A percentile compares a stretch with the other conserved stretches of the same genome.
phyloP scores from a whole-genome alignment of 2,329 filamentous ascomycete genomes.

The Coleophoma eucalyptorum region DNA sequence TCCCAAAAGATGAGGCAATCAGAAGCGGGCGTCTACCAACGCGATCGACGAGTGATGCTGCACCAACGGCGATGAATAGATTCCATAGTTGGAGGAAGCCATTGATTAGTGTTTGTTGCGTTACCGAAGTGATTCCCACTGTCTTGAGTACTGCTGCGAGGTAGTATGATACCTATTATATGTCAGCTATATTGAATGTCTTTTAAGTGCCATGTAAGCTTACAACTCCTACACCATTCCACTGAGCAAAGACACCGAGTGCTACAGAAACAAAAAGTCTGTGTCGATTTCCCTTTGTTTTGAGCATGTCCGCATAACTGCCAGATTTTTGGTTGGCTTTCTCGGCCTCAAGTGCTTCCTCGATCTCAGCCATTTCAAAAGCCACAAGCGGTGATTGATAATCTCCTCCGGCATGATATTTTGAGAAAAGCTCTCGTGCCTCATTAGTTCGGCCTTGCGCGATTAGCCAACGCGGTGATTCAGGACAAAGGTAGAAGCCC shows the following conservation, averaged over 20 bases:
- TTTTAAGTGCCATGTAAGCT: neutral
- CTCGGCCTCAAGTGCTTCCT: slow-evolving; percentile 15
- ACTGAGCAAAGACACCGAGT: slow-evolving; percentile 27
- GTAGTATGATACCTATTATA: slow-evolving; percentile 30
- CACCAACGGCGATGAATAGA: slow-evolving; percentile 28
- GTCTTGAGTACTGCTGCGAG: slow-evolving; percentile 24
- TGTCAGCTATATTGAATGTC: neutral
- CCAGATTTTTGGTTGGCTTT: slow-evolving; percentile 6
- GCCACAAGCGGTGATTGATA: slow-evolving; percentile 22
- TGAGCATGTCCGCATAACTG: slow-evolving; percentile 18
- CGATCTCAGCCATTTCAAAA: slow-evolving; percentile 21
- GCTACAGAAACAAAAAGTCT: slow-evolving; percentile 26
- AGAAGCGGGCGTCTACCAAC: slow-evolving; percentile 24
- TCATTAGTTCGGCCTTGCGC: slow-evolving; percentile 45
- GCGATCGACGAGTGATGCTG: slow-evolving; percentile 31
- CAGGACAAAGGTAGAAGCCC: slow-evolving; percentile 37
- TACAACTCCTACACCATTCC: slow-evolving; percentile 15
- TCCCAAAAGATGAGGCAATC: slow-evolving; percentile 23
- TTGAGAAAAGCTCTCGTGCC: slow-evolving; percentile 44
- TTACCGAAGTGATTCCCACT: slow-evolving; percentile 15
- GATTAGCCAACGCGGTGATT: slow-evolving; percentile 49
- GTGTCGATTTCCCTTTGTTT: slow-evolving; percentile 23
- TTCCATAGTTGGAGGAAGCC: slow-evolving; percentile 30
- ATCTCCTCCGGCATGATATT: slow-evolving; percentile 45
- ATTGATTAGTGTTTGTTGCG: slow-evolving; percentile 23